phyloP scores from a whole-genome alignment of 768 basidiomycete genomes.

The Cubamyces sp. region DNA sequence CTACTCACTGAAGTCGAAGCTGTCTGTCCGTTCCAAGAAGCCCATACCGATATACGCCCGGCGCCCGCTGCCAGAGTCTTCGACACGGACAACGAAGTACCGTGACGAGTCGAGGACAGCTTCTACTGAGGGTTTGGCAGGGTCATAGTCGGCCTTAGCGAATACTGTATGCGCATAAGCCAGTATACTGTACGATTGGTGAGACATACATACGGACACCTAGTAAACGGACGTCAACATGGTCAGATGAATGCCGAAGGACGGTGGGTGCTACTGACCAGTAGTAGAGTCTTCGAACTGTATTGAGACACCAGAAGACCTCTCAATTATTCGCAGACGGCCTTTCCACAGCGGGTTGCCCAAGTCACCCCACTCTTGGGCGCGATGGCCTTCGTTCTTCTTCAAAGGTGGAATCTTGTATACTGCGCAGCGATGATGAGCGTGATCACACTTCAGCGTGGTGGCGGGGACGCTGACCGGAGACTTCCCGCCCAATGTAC shows the following conservation, averaged over 20 bases:
- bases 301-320: conserved; percentile 65
- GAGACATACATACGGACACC: conserved; percentile 23
- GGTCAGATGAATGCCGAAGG: conserved; percentile 26
- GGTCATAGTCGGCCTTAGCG: conserved; percentile 83
- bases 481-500: conserved; percentile 89
- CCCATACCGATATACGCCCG: conserved; percentile 96
- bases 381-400: conserved; percentile 87
- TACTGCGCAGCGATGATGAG: conserved; percentile 50
- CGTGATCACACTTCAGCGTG: conserved; percentile 1
- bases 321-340: conserved; percentile 82
- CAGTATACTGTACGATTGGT: neutral
- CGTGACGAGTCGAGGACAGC: conserved; percentile 95
- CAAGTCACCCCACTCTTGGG: conserved; percentile 91
- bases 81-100: conserved; percentile 92
- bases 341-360: conserved; percentile 89
- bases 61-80: conserved; percentile 68
- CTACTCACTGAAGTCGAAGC: conserved; percentile 87
- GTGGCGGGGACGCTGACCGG: conserved; percentile 55
- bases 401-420: conserved; percentile 91
- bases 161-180: conserved; percentile 58
- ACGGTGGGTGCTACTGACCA: conserved; percentile 52
- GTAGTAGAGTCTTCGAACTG: conserved; percentile 81
- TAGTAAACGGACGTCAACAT: neutral
- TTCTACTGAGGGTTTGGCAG: conserved; percentile 82
- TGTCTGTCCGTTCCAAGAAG: conserved; percentile 84